These are phyloP conservation scores for Tylopilus sp. DNA, from an alignment of 1,284 basidiomycete species.

Conservation along the genomic window DNA sequence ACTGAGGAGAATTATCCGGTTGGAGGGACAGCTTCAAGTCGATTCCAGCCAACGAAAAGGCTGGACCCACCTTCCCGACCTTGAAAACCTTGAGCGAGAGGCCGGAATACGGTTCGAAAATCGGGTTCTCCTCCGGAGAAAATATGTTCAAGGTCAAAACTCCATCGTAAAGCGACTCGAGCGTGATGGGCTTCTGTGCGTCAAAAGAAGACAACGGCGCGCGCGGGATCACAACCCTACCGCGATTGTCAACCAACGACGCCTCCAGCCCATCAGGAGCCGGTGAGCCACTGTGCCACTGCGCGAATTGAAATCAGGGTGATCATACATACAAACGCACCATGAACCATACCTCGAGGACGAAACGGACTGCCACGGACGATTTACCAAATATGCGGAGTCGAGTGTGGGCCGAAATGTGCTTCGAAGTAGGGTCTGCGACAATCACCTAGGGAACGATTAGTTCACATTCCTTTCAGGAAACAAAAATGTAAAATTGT, in stretches of 20 bases:
- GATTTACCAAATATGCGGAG: conserved; percentile 5
- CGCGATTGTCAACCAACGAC: conserved; percentile 9
- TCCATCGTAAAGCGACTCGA: conserved; percentile 7
- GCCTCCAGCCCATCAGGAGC: conserved; percentile 1
- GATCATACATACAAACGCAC: not conserved
- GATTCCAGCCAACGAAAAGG: no score
- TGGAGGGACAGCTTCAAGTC: no score
- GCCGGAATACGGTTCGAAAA: no score
- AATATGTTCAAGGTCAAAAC: conserved; percentile 10
- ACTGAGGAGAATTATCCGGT: not conserved
- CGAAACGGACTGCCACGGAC: conserved; percentile 2
- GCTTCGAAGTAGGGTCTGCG: conserved; percentile 13
- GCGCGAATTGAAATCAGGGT: not conserved
- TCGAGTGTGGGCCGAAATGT: conserved; percentile 5
- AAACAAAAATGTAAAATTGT: not conserved
- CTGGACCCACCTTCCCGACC: no score
- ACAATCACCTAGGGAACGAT: conserved; percentile 6
- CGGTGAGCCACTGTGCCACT: conserved; percentile 7
- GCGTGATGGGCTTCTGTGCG: not conserved
- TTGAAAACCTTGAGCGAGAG: conserved; percentile 10
- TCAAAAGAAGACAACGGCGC: not conserved
- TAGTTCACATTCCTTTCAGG: not conserved
- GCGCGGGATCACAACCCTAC: conserved; percentile 2
- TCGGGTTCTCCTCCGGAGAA: not conserved
- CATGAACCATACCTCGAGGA: not conserved